These are phyloP conservation scores for Pyricularia pennisetigena DNA, from an alignment of 2,329 filamentous ascomycete genomes.

Conservation along the genomic window DNA sequence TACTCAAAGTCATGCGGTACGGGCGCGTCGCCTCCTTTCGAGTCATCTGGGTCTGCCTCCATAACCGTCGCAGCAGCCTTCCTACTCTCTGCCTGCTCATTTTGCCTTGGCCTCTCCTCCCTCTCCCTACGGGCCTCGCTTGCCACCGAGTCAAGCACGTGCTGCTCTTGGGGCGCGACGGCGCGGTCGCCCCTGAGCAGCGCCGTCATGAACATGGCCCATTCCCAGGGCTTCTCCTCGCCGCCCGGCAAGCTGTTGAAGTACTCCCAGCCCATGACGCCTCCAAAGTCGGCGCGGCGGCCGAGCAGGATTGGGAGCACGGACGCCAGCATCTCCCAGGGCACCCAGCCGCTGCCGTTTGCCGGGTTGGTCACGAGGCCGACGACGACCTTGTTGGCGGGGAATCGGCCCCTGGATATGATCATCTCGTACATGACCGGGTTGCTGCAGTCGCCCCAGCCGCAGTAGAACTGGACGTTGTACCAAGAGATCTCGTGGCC, in stretches of 20 bases:
- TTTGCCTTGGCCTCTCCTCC: not conserved
- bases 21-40: conserved; percentile 10
- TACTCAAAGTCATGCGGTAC: conserved; percentile 21
- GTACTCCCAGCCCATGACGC: conserved; percentile 83
- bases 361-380: conserved; percentile 65
- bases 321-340: conserved; percentile 42
- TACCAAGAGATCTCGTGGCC: conserved; percentile 65
- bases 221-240: conserved; percentile 55
- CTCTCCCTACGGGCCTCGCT: conserved; percentile 1
- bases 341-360: conserved; percentile 59
- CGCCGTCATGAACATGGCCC: conserved; percentile 55
- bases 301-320: conserved; percentile 46
- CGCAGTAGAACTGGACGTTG: conserved; percentile 78
- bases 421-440: conserved; percentile 35
- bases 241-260: conserved; percentile 62
- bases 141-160: not conserved
- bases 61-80: not conserved
- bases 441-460: conserved; percentile 60
- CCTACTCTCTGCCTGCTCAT: not conserved
- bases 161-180: not conserved
- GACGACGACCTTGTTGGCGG: conserved; percentile 57
- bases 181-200: conserved; percentile 7
- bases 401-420: conserved; percentile 53
- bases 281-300: conserved; percentile 58
- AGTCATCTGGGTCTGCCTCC: conserved; percentile 16